Evolutionary conservation across 202 grass and related monocot species (phyloP).

Genomic region (Cymbopogon flexuosus): DNA sequence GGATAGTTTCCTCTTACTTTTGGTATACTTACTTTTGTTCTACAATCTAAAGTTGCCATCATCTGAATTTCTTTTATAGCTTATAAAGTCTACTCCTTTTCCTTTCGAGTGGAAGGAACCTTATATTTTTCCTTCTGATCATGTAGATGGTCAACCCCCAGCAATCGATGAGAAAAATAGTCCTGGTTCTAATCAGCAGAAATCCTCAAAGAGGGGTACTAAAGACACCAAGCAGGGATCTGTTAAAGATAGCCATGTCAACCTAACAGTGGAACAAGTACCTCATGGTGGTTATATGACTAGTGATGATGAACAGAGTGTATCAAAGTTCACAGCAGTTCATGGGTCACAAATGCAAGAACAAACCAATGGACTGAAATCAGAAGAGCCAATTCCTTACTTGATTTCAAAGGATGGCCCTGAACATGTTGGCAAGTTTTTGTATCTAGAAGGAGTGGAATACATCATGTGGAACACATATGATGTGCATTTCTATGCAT

Average conservation of each 20-base stretch:
- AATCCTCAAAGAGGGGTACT: slow-evolving; percentile 43
- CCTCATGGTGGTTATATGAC: slow-evolving; percentile 28
- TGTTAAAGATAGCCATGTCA: slow-evolving; percentile 44
- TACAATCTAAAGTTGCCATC: not conserved
- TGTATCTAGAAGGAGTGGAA: slow-evolving; percentile 95
- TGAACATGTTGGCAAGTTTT: slow-evolving; percentile 92
- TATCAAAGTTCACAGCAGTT: slow-evolving; percentile 37
- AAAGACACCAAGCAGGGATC: slow-evolving; percentile 46
- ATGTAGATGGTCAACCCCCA: slow-evolving; percentile 87
- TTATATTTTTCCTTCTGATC: slow-evolving; percentile 20
- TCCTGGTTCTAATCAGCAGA: slow-evolving; percentile 41
- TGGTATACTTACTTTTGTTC: not conserved
- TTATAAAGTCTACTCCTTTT: not conserved
- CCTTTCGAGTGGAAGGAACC: not conserved
- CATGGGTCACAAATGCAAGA: slow-evolving; percentile 39
- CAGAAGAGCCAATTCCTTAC: slow-evolving; percentile 39
- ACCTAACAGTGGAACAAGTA: slow-evolving; percentile 31
- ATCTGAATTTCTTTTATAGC: not conserved
- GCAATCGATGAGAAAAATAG: slow-evolving; percentile 47
- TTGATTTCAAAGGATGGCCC: slow-evolving; percentile 48
- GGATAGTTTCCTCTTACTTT: not conserved
- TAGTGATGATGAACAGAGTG: slow-evolving; percentile 43
- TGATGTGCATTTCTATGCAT: slow-evolving; percentile 99
- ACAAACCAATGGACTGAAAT: slow-evolving; percentile 22
- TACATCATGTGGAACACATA: slow-evolving; percentile 99